Evolutionary conservation across 768 basidiomycete genomes (phyloP).

Genomic region (Rhodotorula paludigena): DNA sequence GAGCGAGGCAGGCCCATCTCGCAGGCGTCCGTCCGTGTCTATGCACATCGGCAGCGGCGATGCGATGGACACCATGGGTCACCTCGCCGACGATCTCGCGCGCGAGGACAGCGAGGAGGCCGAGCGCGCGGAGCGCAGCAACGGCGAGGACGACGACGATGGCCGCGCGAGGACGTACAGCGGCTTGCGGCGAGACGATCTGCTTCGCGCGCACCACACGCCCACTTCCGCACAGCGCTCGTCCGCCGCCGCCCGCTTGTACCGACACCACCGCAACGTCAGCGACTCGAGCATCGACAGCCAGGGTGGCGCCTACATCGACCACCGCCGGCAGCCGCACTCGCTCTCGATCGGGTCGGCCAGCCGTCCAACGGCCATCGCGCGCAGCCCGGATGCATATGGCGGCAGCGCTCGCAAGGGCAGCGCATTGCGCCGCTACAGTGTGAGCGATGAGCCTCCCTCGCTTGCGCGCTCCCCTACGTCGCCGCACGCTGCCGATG

Average conservation of each 20-base stretch:
- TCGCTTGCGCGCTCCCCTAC: slow-evolving; percentile 10
- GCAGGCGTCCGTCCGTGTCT: slow-evolving; percentile 15
- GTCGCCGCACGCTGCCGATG: slow-evolving; percentile 4
- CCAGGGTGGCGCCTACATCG: slow-evolving; percentile 42
- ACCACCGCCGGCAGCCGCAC: slow-evolving; percentile 41
- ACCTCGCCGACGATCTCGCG: slow-evolving; percentile 38
- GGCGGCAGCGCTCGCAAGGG: slow-evolving; percentile 13
- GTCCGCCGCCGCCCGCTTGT: slow-evolving; percentile 36
- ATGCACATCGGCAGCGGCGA: slow-evolving; percentile 6
- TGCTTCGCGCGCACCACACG: neutral
- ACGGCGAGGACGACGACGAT: neutral
- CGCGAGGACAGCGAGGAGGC: slow-evolving; percentile 31
- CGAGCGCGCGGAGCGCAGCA: slow-evolving; percentile 5
- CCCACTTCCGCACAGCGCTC: slow-evolving; percentile 12
- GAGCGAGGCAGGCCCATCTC: neutral
- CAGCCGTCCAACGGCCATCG: slow-evolving; percentile 1
- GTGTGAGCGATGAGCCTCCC: slow-evolving; percentile 12
- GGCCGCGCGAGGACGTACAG: neutral
- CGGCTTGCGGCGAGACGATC: neutral
- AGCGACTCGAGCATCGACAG: slow-evolving; percentile 43
- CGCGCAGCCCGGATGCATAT: slow-evolving; percentile 5
- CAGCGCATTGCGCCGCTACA: slow-evolving; percentile 18
- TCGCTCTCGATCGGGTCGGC: slow-evolving; percentile 28
- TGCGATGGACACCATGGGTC: slow-evolving; percentile 28
- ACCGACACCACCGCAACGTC: slow-evolving; percentile 42